phyloP scores from a whole-genome alignment of 768 basidiomycete genomes.

The Hygrophorus pudorinus region DNA sequence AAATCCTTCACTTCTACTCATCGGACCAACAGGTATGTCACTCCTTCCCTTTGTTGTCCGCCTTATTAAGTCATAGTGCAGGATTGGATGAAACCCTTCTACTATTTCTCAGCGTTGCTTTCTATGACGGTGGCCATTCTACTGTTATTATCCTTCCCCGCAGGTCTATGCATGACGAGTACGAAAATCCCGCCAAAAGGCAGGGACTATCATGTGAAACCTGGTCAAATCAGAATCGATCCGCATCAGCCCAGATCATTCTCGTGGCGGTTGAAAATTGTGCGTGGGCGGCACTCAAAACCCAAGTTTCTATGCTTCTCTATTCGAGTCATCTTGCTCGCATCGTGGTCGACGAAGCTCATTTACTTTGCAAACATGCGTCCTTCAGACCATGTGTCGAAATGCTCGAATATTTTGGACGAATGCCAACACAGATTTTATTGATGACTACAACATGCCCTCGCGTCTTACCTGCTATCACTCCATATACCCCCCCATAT shows the following conservation, averaged over 20 bases:
- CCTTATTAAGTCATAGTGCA: neutral
- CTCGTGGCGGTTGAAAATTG: conserved; percentile 2
- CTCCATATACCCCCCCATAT: too few species aligned
- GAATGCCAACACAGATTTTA: neutral
- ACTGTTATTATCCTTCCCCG: conserved; percentile 12
- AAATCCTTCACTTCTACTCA: conserved; percentile 1
- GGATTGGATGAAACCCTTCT: conserved; percentile 13
- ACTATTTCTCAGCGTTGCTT: conserved; percentile 4
- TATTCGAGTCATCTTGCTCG: neutral
- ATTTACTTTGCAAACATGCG: neutral
- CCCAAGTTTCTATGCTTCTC: neutral
- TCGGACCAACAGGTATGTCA: conserved; percentile 1
- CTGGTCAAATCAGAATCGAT: neutral
- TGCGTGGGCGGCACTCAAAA: neutral
- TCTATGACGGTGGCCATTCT: conserved; percentile 8
- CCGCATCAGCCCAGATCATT: neutral
- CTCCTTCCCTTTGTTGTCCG: conserved; percentile 5
- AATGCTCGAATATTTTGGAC: conserved; percentile 1
- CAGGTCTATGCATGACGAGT: conserved; percentile 12
- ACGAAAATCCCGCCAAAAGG: neutral
- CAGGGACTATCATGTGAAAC: conserved; percentile 2
- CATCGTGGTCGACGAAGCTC: conserved; percentile 5
- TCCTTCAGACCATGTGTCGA: conserved; percentile 1
- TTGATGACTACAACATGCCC: conserved; percentile 2
- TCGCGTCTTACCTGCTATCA: too few species aligned